Evolutionary conservation across 2,329 filamentous ascomycete species (phyloP), one percentile per base, ranked within the genome.

Genomic region (Podosphaera xanthii): DNA sequence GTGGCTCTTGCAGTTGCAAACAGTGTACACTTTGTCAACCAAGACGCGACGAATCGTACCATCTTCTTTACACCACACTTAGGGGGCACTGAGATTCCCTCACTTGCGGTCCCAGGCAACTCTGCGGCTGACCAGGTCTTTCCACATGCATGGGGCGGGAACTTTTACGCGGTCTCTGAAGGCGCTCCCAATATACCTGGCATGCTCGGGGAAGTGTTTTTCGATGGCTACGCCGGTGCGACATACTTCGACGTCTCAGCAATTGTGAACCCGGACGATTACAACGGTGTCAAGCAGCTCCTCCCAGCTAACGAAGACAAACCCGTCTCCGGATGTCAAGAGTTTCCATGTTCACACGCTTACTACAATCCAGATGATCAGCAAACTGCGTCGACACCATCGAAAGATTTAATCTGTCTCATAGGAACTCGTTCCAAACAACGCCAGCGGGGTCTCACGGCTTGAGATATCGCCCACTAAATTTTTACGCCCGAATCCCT

Each of bases 171-270:
- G 52, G 67, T 78, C 63, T 69, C 70, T 48, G 68, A 76, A 35
- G 78, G 77, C 59, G 60, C 67, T 1, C 53, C 66, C 9, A 69
- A 74, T 63, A 64, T 65, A 49, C 67, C 72, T 4, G 77, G 77
- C 64, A 80, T 78, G 59, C 70, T 79, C 1, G 76, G 75, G 30
- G 75, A 78, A 66, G 73, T 78, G 6, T 72, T 73, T 3, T 78
- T 77, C 63, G 70, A 74, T 58, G 76, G 74, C 66, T 77, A 69
- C 69, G 65, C 68, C 58, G 76, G 71, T 63, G 61, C 71, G 60
- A 78, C 74, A 60, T 81, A 74, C 73, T 81, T 77, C 60, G 78
- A 81, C 62, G 76, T 81, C 62, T 79, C 77, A 9, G 77, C 77
- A 67, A 80, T 81, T 63, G 75, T 79, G 64, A 70, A 76, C 68